A percentile compares a stretch with the other conserved stretches of the same genome.
Conservation (phyloP, 345 rosid genomes). For the Eucalyptus microcorys region DNA sequence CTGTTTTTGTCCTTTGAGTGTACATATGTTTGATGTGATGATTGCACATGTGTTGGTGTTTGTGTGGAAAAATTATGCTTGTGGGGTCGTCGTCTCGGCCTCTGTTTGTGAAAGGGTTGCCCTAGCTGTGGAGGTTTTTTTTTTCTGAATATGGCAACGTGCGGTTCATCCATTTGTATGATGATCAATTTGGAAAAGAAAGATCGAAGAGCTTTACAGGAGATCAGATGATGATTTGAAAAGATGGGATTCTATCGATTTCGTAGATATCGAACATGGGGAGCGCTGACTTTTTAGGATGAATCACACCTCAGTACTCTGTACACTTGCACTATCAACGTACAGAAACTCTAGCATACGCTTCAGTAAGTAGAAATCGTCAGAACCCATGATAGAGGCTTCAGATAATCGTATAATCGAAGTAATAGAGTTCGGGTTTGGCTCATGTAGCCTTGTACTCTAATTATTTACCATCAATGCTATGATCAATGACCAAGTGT, state of each 20-base stretch:
- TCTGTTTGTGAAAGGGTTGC: not conserved
- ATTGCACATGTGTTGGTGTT: not conserved
- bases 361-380: not conserved
- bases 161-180: not conserved
- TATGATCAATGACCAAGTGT: not conserved
- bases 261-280: not conserved
- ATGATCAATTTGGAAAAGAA: not conserved
- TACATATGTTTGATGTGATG: not conserved
- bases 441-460: not conserved
- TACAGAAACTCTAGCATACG: not conserved
- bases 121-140: not conserved
- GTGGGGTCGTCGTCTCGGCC: not conserved
- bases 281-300: not conserved
- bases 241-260: not conserved
- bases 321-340: not conserved
- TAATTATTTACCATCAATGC: not conserved
- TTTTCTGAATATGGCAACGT: not conserved
- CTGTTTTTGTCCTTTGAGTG: not conserved
- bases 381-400: not conserved
- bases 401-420: not conserved
- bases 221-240: not conserved
- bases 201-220: not conserved
- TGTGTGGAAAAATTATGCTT: not conserved
- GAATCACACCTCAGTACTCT: not conserved
- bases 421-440: not conserved